Percentiles rank a stretch among this genome's conserved stretches.
These are phyloP conservation scores for Sporothrix pallida DNA, from an alignment of 2,329 filamentous ascomycete genomes.

Conservation along the genomic window DNA sequence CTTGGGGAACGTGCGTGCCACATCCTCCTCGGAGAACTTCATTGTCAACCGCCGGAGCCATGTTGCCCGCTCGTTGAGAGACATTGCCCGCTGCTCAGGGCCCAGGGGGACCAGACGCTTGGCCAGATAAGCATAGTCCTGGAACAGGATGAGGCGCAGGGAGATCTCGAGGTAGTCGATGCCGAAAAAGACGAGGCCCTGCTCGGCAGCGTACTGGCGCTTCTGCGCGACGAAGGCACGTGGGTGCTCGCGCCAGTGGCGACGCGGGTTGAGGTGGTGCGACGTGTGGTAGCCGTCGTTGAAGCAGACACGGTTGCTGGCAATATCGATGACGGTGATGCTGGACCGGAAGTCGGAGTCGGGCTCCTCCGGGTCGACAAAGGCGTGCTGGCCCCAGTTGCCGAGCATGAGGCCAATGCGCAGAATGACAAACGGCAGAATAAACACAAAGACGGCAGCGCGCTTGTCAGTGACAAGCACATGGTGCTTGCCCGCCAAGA, in stretches of 20 bases:
- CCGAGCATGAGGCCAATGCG: constrained; percentile 78
- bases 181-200: constrained; percentile 78
- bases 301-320: constrained; percentile 80
- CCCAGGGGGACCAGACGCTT: constrained; percentile 76
- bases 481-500: constrained; percentile 44
- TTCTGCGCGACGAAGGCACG: constrained; percentile 74
- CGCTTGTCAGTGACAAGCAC: constrained; percentile 51
- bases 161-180: constrained; percentile 83
- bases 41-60: constrained; percentile 70
- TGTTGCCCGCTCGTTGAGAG: constrained; percentile 64
- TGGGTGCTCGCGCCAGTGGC: constrained; percentile 83
- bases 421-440: constrained; percentile 70
- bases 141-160: constrained; percentile 69
- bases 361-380: constrained; percentile 76
- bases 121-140: constrained; percentile 74
- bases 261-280: constrained; percentile 76
- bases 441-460: constrained; percentile 67
- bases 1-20: constrained; percentile 59
- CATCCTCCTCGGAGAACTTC: constrained; percentile 69
- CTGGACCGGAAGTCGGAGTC: constrained; percentile 80
- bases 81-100: constrained; percentile 67
- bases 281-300: constrained; percentile 85
- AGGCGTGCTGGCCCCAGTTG: constrained; percentile 84
- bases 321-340: constrained; percentile 78
- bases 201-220: constrained; percentile 66